phyloP scores from a whole-genome alignment of 2,329 filamentous ascomycete species.

The Cercospora beticola region DNA sequence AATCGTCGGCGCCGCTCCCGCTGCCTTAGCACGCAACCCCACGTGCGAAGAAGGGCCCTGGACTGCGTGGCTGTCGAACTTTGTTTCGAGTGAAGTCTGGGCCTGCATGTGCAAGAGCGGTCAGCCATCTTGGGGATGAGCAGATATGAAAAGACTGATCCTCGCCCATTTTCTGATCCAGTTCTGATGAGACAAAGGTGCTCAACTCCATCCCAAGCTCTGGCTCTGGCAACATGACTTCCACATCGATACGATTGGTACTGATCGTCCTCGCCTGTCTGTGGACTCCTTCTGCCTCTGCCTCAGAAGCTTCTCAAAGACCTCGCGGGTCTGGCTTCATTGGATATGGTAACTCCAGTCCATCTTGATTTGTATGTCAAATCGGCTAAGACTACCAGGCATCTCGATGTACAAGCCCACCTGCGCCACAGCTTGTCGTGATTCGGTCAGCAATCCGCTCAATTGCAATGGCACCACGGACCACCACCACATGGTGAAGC shows the following conservation, averaged over 20 bases:
- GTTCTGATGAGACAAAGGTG: background rate
- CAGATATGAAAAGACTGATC: background rate
- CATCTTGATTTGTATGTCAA: background rate
- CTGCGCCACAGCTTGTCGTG: conserved; percentile 29
- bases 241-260: background rate
- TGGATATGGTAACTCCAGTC: background rate
- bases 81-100: background rate
- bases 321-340: conserved; percentile 2
- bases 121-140: background rate
- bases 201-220: background rate
- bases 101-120: background rate
- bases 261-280: background rate
- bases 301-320: conserved; percentile 5
- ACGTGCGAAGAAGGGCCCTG: background rate
- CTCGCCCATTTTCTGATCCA: background rate
- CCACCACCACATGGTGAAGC: conserved; percentile 12
- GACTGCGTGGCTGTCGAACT: background rate
- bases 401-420: conserved; percentile 30
- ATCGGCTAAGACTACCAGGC: conserved; percentile 4
- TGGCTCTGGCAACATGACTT: background rate
- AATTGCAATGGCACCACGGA: conserved; percentile 15
- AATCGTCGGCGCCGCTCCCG: background rate
- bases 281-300: background rate
- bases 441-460: conserved; percentile 20
- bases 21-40: background rate